Base-by-base conservation (phyloP, 192 early-diverging fungal species). In the Backusella macrospora region DNA sequence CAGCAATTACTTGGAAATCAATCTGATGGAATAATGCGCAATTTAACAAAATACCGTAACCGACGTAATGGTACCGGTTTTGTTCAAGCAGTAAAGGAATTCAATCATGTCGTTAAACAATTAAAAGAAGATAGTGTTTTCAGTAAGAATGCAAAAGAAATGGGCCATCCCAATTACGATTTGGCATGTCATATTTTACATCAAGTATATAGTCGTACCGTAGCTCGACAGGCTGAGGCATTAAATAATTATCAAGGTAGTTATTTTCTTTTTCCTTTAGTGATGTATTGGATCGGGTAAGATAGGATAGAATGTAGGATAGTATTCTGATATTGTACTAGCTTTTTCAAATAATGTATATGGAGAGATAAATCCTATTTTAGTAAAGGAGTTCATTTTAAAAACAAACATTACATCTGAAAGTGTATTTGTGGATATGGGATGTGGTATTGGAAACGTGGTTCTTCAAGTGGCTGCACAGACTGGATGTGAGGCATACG, bases 301-400 rank as follows among this genome's bases (percentile, higher is more conserved):
- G 45, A 18, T 49, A 49, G 0, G 18, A 43, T 43, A 43, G 42
- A 43, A 43, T 7, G 8, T n/a, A 49, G n/a, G 47, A 18, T 7
- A n/a, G 18, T 49, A 18, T 49, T 49, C 48, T 49, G 18, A 49
- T 49, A 49, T 21, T 49, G 26, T 29, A 23, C 13, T 71, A 87
- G 91, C 89, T 44, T 96, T 96, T 73, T 95, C 95, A 16, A 95
- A 97, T 78, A 95, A 95, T 78, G 97, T 99, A 23, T 99, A 99
- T 78, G 98, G 98, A 48, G 98, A 99, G 82, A 91, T 99, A 73
- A 90, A 92, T 71, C 88, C 89, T 21, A 87, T 85, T 43, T 83
- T 99, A 73, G 92, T 97, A 43, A 87, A 87, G 70, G 93, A 96
- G 67, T 84, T 99, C 38, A 96, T 98, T 71, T 75, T 88, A 63